These are phyloP conservation scores for Grosmannia huntii DNA, from an alignment of 2,329 filamentous ascomycete species.

Conservation along the genomic window DNA sequence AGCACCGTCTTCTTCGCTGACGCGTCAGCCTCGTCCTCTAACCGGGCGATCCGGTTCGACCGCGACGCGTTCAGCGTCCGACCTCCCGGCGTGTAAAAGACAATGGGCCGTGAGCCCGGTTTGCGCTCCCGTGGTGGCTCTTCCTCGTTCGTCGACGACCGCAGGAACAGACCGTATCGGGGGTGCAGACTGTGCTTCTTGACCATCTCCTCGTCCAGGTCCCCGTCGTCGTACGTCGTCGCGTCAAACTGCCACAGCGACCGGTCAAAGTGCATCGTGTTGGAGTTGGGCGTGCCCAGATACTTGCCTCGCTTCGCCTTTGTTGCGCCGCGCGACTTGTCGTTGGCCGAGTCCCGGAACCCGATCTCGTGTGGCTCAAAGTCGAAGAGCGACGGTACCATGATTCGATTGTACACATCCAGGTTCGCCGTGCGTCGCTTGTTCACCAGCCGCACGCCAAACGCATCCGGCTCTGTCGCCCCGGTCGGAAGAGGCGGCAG, in stretches of 20 bases:
- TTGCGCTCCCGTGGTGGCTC: slow-evolving; percentile 27
- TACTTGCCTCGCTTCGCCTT: slow-evolving; percentile 40
- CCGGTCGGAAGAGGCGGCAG: slow-evolving; percentile 22
- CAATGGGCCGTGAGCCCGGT: slow-evolving; percentile 33
- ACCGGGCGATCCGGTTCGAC: slow-evolving; percentile 18
- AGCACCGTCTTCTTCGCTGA: slow-evolving; percentile 11
- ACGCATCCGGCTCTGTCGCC: slow-evolving; percentile 35
- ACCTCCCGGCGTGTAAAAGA: slow-evolving; percentile 35
- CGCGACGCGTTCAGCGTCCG: slow-evolving; percentile 36
- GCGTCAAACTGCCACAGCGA: slow-evolving; percentile 40
- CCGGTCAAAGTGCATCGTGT: slow-evolving; percentile 40
- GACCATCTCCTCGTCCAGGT: slow-evolving; percentile 38
- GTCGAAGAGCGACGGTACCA: slow-evolving; percentile 35
- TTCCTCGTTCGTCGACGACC: slow-evolving; percentile 30
- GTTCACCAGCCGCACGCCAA: slow-evolving; percentile 35
- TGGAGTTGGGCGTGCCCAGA: slow-evolving; percentile 39
- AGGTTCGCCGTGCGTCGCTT: slow-evolving; percentile 23
- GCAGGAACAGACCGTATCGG: slow-evolving; percentile 38
- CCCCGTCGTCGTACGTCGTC: slow-evolving; percentile 31
- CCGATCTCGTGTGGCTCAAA: slow-evolving; percentile 44
- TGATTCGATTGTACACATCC: slow-evolving; percentile 37
- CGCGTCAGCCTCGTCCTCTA: slow-evolving; percentile 10
- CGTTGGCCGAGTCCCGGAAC: slow-evolving; percentile 45
- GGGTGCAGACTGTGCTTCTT: slow-evolving; percentile 39
- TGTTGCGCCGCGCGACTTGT: slow-evolving; percentile 38